These are phyloP conservation scores for Colletotrichum brevisporum DNA, from an alignment of 2,329 filamentous ascomycete species.

Conservation along the genomic window DNA sequence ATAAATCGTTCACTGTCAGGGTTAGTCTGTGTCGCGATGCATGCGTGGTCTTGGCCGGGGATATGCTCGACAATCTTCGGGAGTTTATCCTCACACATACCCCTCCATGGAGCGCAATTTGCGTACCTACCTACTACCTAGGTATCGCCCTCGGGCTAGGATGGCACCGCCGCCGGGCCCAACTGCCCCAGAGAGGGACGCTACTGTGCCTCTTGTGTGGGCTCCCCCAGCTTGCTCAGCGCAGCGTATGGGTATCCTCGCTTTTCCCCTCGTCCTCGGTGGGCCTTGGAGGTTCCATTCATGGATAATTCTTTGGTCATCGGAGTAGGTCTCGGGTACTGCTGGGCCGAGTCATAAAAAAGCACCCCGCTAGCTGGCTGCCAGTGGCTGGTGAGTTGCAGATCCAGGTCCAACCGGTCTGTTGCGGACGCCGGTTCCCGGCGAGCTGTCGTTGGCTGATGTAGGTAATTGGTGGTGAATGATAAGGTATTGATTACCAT, in stretches of 20 bases:
- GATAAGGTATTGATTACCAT: background rate
- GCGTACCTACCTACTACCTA: background rate
- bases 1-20: background rate
- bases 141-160: slow-evolving; percentile 18
- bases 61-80: slow-evolving; percentile 11
- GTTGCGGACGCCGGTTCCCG: slow-evolving; percentile 3
- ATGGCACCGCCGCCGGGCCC: slow-evolving; percentile 16
- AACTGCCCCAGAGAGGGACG: slow-evolving; percentile 12
- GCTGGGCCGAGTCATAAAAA: slow-evolving; percentile 36
- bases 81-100: background rate
- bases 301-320: slow-evolving; percentile 36
- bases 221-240: slow-evolving; percentile 7
- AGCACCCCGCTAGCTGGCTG: background rate
- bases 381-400: background rate
- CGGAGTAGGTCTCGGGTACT: slow-evolving; percentile 33
- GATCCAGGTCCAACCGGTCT: background rate
- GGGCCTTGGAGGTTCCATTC: slow-evolving; percentile 30
- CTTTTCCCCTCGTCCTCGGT: slow-evolving; percentile 14
- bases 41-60: slow-evolving; percentile 14
- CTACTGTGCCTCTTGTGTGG: slow-evolving; percentile 23
- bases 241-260: slow-evolving; percentile 11
- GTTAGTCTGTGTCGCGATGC: slow-evolving; percentile 18
- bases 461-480: too few species aligned
- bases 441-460: slow-evolving; percentile 13
- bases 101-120: slow-evolving; percentile 6